Base-by-base conservation (phyloP, 768 basidiomycete genomes). In the Russula lepida region DNA sequence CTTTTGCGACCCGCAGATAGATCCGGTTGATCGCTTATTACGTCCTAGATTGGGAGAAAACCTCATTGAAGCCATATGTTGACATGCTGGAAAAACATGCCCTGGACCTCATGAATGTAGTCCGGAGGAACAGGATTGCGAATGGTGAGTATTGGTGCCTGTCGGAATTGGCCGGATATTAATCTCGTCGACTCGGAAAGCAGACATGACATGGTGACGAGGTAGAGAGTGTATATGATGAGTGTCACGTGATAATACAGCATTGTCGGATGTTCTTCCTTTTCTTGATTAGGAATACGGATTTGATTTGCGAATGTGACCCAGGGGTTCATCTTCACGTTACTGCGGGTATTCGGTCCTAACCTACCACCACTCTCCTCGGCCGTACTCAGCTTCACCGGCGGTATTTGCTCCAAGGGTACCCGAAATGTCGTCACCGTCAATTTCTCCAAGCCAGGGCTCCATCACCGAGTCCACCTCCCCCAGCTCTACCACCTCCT, bases 11-110 rank as follows among this genome's bases (percentile, higher is more conserved):
- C 27, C n/a, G 15, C n/a, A 28, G 21, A n/a, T 8, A 30, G 32
- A 54, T 54, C 49, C 19, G n/a, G 6, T 48, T 39, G n/a, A 50
- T 25, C 8, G 6, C 12, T 21, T 15, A 47, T 21, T 35, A 19
- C 19, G 66, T 47, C 13, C 56, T 66, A 84, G 89, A 89, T 68
- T 97, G 92, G 89, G 84, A 88, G 66, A 81, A 82, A 58, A 98
- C 97, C 17, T 89, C 89, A 5, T 73, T 99, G 61, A 89, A 84
- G 69, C 88, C 88, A 23, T 98, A 95, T 67, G 84, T 99, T 44
- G 88, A 95, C 48, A 82, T 97, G 77, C 73, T 98, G 65, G 90
- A 98, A 62, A 79, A 79, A 68, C 92, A 98, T 70, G 80, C 77
- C 15, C 60, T 71, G 37, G 68, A 70, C 32, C 70, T 88, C 30